Base-by-base conservation (phyloP, 257 asterid species). In the Nicotiana undulata region DNA sequence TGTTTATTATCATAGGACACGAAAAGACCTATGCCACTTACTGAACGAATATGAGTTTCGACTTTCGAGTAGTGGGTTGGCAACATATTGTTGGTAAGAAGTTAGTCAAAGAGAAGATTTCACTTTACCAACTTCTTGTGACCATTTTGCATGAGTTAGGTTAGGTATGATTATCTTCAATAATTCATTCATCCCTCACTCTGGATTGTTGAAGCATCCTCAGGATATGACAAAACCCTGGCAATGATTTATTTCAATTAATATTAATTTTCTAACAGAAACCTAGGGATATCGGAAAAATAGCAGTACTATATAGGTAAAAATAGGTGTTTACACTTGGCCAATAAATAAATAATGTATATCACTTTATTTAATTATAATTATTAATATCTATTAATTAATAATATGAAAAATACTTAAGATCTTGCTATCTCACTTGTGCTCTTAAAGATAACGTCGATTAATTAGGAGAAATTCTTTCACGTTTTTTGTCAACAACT, bases 41-140 rank as follows among this genome's bases (percentile, higher is more conserved):
- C 53, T 22, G 28, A 11, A 32, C n/a, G n/a, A 40, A 2, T 40
- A 9, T 40, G 3, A 40, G 49, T 40, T 40, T 40, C 12, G 12
- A 40, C 34, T 28, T 17, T 40, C 6, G 34, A 40, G 79, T 46
- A 53, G 46, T 75, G 79, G 59, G 56, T 26, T 64, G 26, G 56
- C 72, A 32, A 22, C 32, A 37, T 59, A 77, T 60, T 16, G 74
- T 60, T 60, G 81, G 46, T 46, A 78, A 77, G 56, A 65, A 63
- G 28, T 80, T 76, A 81, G 66, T 81, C 80, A 76, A 75, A 24
- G 59, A 84, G 66, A 80, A 65, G 80, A 80, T 84, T 44, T 58
- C 63, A 75, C 32, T 81, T 24, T 26, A 84, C 84, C 87, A 66
- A 84, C 66, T 81, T 77, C 72, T 51, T 18, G 65, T 32, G 80